Evolutionary conservation across 106 monocot genomes (phyloP).

Genomic region (Acorus gramineus): DNA sequence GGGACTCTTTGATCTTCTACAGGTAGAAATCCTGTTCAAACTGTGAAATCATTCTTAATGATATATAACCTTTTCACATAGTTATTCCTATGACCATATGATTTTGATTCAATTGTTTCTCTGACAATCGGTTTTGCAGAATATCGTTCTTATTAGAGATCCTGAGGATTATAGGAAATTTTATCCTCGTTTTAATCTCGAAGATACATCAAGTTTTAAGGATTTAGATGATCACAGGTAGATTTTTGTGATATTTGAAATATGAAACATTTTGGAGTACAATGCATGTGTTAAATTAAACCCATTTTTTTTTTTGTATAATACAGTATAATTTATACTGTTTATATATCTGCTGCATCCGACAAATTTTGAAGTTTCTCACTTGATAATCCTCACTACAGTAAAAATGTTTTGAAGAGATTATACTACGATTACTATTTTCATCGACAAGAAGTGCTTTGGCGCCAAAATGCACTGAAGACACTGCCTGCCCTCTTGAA

Average conservation of each 20-base stretch:
- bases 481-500: slow-evolving; percentile 78
- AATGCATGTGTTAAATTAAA: neutral
- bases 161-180: slow-evolving; percentile 69
- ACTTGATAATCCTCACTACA: slow-evolving; percentile 19
- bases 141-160: slow-evolving; percentile 91
- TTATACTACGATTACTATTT: slow-evolving; percentile 95
- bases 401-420: slow-evolving; percentile 74
- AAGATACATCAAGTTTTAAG: slow-evolving; percentile 76
- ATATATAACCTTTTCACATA: neutral
- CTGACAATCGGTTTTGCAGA: slow-evolving; percentile 26
- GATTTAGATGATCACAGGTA: slow-evolving; percentile 89
- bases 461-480: slow-evolving; percentile 91
- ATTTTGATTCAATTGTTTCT: slow-evolving; percentile 1
- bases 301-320: neutral
- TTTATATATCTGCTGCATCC: too few relatives aligned
- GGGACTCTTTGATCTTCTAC: slow-evolving; percentile 74
- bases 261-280: neutral
- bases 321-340: neutral
- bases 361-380: neutral
- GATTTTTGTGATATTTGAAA: neutral
- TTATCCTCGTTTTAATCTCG: slow-evolving; percentile 90
- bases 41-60: too few relatives aligned
- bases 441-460: slow-evolving; percentile 78
- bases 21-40: slow-evolving; percentile 26
- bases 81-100: too few relatives aligned